Evolutionary conservation across 208 protist genomes (phyloP).

Genomic region (Trypanosoma lewisi): DNA sequence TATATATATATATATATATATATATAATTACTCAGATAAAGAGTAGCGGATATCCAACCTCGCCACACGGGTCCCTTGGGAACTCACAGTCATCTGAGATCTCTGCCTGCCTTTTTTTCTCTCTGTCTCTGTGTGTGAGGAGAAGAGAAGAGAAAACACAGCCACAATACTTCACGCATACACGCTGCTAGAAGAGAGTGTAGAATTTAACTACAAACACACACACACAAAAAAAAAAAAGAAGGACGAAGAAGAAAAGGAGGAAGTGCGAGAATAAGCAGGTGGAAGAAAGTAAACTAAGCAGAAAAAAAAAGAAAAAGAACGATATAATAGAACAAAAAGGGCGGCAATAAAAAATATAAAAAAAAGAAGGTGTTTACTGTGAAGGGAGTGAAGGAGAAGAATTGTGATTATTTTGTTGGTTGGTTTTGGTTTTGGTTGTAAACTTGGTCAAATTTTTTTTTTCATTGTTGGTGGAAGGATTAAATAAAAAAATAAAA

Average conservation of each 20-base stretch:
- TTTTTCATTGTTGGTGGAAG: background rate
- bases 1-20: conserved; percentile 21
- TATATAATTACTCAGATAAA: too few species aligned
- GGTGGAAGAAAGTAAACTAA: background rate
- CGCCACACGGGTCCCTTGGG: too few species aligned
- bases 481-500: conserved; percentile 16
- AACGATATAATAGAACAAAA: conserved; percentile 5
- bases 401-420: background rate
- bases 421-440: background rate
- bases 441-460: background rate
- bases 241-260: background rate
- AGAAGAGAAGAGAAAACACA: too few species aligned
- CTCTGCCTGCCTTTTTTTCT: too few species aligned
- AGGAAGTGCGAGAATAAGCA: background rate
- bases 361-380: too few species aligned
- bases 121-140: too few species aligned
- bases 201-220: background rate
- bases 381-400: background rate
- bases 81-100: too few species aligned
- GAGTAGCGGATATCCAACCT: too few species aligned
- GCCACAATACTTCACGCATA: too few species aligned
- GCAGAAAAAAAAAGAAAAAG: background rate
- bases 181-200: too few species aligned
- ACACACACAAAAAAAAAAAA: conserved; percentile 4
- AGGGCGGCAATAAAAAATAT: too few species aligned